A percentile compares a stretch with the other conserved stretches of the same genome.
phyloP scores from a whole-genome alignment of 2,329 filamentous ascomycete genomes.

The Colletotrichum kahawae region DNA sequence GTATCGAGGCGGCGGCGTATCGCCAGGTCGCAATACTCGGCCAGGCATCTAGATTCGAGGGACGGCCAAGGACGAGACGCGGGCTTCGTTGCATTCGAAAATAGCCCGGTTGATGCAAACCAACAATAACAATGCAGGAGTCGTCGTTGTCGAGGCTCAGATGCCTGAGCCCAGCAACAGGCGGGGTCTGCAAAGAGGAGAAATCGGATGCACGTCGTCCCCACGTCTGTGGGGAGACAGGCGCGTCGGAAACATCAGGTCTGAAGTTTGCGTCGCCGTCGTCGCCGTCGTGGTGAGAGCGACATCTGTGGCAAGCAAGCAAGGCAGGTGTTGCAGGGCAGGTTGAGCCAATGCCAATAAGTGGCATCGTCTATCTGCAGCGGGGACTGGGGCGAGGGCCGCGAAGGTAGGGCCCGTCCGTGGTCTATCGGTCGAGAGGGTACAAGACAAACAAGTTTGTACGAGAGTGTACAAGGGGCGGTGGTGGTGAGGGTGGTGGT shows the following conservation, averaged over 20 bases:
- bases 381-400: not conserved
- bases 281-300: not conserved
- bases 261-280: not conserved
- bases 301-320: not conserved
- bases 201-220: conserved; percentile 20
- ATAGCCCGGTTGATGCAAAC: not conserved
- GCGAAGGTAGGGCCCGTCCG: not conserved
- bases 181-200: conserved; percentile 19
- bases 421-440: not conserved
- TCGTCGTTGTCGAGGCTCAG: not conserved
- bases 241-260: conserved; percentile 10
- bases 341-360: conserved; percentile 1
- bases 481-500: not conserved
- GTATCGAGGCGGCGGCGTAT: not conserved
- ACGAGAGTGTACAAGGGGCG: not conserved
- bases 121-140: conserved; percentile 7
- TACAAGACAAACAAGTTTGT: not conserved
- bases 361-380: conserved; percentile 16
- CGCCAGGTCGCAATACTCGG: not conserved
- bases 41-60: not conserved
- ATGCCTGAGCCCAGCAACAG: not conserved
- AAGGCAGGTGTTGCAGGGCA: not conserved
- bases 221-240: conserved; percentile 15
- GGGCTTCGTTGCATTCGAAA: not conserved
- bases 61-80: not conserved